Base-by-base conservation (phyloP, 768 basidiomycete species). In the Paxillus ammoniavirescens region DNA sequence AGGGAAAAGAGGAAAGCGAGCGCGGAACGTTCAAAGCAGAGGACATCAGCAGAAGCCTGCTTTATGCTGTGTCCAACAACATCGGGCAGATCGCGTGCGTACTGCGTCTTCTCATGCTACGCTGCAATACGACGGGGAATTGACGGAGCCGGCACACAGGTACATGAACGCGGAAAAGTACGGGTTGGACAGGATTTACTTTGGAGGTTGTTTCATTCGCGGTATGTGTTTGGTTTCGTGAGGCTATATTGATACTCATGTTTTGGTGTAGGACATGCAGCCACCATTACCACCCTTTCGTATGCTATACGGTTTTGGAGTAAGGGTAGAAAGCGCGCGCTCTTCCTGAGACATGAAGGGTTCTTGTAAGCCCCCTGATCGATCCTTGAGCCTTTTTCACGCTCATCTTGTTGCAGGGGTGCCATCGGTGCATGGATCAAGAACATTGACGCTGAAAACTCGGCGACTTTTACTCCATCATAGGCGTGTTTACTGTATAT, bases 131-230 rank as follows among this genome's bases (percentile, higher is more conserved):
- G 52, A n/a, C 38, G 37, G 42, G 47, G 41, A 1, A 28, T 57
- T 67, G 61, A 72, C 47, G 49, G 15, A 13, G 7, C 42, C 30
- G 49, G 37, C 49, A 35, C 49, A 53, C 61, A 60, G 66, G 59
- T 98, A 94, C 72, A 98, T 99, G 97, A 98, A 99, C 69, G 97
- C 97, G 52, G 97, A 98, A 70, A 98, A 98, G 76, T 97, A 98
- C 70, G 87, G 91, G 61, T 71, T 99, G 55, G 92, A 97, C 63
- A 84, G 92, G 67, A 98, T 99, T 60, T 99, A 98, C 76, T 99
- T 98, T 78, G 95, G 97, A 23, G 97, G 97, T 3, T 98, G 92
- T 72, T 99, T 98, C 74, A 99, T 99, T 71, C 82, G 97, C 78
- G 96, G 92, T 93, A 61, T 52, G 83, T 70, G 47, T 5, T 26